Percentiles rank a stretch among this genome's conserved stretches.
Conservation (phyloP, 2,329 filamentous ascomycete species). For the Colletotrichum destructivum region DNA sequence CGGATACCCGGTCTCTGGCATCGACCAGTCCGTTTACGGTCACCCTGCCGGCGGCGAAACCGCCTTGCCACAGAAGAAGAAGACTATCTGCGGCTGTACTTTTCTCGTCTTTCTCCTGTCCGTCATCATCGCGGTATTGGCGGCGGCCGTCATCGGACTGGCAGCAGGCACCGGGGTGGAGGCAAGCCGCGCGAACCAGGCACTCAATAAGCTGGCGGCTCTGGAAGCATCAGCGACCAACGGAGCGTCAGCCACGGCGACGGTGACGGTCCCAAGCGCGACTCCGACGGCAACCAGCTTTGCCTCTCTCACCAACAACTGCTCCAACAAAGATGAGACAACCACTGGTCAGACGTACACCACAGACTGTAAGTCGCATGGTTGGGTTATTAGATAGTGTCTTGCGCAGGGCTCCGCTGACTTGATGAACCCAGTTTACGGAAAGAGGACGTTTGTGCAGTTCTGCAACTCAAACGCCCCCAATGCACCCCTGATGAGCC, state of each 20-base stretch:
- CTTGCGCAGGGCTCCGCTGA: not conserved
- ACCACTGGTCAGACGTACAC: conserved; percentile 58
- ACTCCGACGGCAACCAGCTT: conserved; percentile 49
- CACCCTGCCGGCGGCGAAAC: conserved; percentile 13
- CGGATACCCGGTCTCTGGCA: conserved; percentile 21
- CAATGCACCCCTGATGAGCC: conserved; percentile 54
- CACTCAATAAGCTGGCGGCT: conserved; percentile 51
- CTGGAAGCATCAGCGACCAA: conserved; percentile 46
- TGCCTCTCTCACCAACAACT: conserved; percentile 56
- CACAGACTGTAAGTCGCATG: conserved; percentile 53
- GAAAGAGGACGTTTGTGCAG: conserved; percentile 55
- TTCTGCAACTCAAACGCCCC: conserved; percentile 61
- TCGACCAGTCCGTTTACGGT: conserved; percentile 34
- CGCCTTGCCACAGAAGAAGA: conserved; percentile 17
- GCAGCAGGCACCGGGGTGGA: conserved; percentile 62
- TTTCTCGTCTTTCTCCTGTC: conserved; percentile 59
- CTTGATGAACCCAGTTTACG: conserved; percentile 52
- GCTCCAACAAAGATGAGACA: conserved; percentile 52
- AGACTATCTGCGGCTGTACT: conserved; percentile 48
- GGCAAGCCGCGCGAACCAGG: conserved; percentile 56
- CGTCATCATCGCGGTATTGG: conserved; percentile 56
- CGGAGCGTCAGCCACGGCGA: conserved; percentile 42
- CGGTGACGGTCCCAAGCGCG: conserved; percentile 39
- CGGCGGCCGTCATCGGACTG: conserved; percentile 59
- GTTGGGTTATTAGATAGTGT: not conserved